phyloP scores from a whole-genome alignment of 306 rosid species.

The Castanopsis chinensis region DNA sequence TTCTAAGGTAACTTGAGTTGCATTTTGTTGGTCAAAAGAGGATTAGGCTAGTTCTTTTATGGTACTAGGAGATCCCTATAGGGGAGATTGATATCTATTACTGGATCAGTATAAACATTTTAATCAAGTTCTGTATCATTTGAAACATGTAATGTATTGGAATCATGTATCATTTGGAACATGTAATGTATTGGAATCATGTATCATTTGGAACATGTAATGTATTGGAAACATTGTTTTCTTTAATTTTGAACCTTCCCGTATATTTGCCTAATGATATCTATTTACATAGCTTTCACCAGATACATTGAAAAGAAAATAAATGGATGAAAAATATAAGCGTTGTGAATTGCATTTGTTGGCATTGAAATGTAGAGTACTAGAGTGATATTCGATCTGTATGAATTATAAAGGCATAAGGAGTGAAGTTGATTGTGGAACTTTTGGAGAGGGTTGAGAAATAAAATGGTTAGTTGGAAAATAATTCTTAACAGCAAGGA shows the following conservation, averaged over 20 bases:
- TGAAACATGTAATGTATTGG: neutral
- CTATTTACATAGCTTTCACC: neutral
- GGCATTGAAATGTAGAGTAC: neutral
- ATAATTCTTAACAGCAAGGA: neutral
- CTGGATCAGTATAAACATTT: constrained; percentile 18
- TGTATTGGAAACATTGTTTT: too few relatives aligned
- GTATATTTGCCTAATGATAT: neutral
- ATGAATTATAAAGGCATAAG: neutral
- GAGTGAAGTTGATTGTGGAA: neutral
- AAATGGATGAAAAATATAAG: neutral
- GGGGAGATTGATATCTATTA: constrained; percentile 11
- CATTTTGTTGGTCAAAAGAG: constrained; percentile 14
- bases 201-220: neutral
- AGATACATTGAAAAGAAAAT: neutral
- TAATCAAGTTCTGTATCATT: constrained; percentile 10
- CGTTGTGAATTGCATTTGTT: neutral
- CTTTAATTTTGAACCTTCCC: neutral
- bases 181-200: neutral
- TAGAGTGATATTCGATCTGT: neutral
- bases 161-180: neutral
- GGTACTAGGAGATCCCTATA: constrained; percentile 5
- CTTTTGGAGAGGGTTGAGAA: neutral
- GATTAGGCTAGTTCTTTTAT: constrained; percentile 22
- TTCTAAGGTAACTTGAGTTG: constrained; percentile 13
- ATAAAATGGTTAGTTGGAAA: neutral